These are phyloP conservation scores for Calonectria multiphialidica DNA, from an alignment of 2,329 filamentous ascomycete genomes.

Conservation along the genomic window DNA sequence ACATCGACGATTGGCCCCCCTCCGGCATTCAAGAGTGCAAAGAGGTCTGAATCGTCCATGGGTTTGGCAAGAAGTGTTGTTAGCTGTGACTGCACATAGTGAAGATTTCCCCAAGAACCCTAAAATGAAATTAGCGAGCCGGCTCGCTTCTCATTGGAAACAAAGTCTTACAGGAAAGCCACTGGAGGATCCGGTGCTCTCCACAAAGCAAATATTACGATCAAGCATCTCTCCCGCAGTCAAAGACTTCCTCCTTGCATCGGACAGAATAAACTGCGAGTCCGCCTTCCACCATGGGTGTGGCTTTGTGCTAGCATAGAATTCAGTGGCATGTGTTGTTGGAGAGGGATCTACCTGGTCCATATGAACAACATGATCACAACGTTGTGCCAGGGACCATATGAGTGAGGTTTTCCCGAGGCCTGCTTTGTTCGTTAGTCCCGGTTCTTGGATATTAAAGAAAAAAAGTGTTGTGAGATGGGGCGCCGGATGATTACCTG, in stretches of 20 bases:
- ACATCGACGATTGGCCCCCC: constrained; percentile 88
- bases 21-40: constrained; percentile 82
- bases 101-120: constrained; percentile 71
- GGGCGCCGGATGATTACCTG: constrained; percentile 63
- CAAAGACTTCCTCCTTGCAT: constrained; percentile 74
- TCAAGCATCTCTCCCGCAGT: constrained; percentile 82
- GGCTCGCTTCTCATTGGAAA: constrained; percentile 2
- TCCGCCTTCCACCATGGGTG: constrained; percentile 94
- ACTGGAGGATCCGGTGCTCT: constrained; percentile 76
- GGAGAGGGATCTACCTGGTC: constrained; percentile 69
- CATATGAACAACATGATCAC: constrained; percentile 93
- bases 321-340: constrained; percentile 66
- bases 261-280: constrained; percentile 69
- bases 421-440: constrained; percentile 60
- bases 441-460: neutral
- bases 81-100: constrained; percentile 75
- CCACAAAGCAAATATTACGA: constrained; percentile 93
- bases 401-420: constrained; percentile 92
- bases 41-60: constrained; percentile 80
- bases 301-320: constrained; percentile 84
- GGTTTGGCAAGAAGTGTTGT: constrained; percentile 55
- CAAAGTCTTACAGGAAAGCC: constrained; percentile 59
- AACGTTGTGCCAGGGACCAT: constrained; percentile 86
- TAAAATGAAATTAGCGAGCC: constrained; percentile 58
- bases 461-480: neutral